Conservation (phyloP, 2,329 filamentous ascomycete genomes). For the Ophiostoma tasmaniense region DNA sequence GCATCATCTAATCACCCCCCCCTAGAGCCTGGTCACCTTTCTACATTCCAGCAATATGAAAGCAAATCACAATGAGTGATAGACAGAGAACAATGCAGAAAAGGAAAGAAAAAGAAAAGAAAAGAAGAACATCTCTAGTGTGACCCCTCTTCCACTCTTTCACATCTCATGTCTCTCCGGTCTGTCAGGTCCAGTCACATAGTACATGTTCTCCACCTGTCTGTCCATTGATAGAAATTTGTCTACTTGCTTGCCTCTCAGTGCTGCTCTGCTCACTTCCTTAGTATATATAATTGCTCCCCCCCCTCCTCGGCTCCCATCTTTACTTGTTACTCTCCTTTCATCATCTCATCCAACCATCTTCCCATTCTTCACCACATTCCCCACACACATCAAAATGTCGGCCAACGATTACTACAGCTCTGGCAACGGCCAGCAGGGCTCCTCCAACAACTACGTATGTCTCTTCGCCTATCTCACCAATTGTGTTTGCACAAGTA, state of each 20-base stretch:
- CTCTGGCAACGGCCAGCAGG: constrained; percentile 2
- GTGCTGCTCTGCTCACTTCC: neutral
- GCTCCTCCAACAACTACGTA: constrained; percentile 4
- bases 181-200: neutral
- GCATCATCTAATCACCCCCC: neutral
- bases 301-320: neutral
- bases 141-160: neutral
- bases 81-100: neutral
- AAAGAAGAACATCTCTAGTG: neutral
- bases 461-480: neutral
- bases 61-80: neutral
- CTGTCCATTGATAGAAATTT: neutral
- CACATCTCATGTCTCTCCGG: neutral
- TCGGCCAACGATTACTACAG: constrained; percentile 3
- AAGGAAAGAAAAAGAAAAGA: neutral
- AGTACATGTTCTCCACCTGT: neutral
- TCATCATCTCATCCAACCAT: neutral
- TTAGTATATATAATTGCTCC: neutral
- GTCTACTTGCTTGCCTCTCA: neutral
- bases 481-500: neutral
- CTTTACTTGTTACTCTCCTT: neutral
- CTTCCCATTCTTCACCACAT: neutral
- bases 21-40: neutral
- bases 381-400: neutral
- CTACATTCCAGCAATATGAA: neutral